Evolutionary conservation across 257 asterid genomes (phyloP).

Genomic region (Jacaranda copaia): DNA sequence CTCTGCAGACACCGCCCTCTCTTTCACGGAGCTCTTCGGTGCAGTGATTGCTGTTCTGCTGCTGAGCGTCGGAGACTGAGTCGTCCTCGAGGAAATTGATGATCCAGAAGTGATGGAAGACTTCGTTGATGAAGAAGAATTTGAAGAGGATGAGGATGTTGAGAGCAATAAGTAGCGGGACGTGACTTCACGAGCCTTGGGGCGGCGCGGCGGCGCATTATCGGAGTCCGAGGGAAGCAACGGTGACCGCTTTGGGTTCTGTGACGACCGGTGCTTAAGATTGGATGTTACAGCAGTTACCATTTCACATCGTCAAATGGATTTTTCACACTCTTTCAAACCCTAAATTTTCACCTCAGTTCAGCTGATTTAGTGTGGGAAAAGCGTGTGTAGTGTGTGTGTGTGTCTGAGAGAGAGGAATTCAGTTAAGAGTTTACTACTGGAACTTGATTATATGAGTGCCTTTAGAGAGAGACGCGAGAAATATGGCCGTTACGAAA

Average conservation of each 20-base stretch:
- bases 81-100: conserved; percentile 53
- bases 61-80: conserved; percentile 58
- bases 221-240: conserved; percentile 67
- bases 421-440: neutral
- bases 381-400: neutral
- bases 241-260: conserved; percentile 62
- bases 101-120: conserved; percentile 65
- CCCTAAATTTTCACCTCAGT: neutral
- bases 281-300: conserved; percentile 69
- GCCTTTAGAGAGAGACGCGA: conserved; percentile 13
- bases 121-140: conserved; percentile 56
- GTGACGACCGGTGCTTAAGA: conserved; percentile 59
- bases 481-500: conserved; percentile 56
- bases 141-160: conserved; percentile 61
- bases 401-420: neutral
- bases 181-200: conserved; percentile 62
- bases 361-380: neutral
- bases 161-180: conserved; percentile 73
- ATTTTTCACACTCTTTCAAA: neutral
- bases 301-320: conserved; percentile 57
- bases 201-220: conserved; percentile 62
- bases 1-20: conserved; percentile 60
- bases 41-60: conserved; percentile 42
- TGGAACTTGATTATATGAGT: neutral
- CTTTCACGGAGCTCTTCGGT: conserved; percentile 43